Base-by-base conservation (phyloP, 257 asterid species). In the Capsicum chinense region DNA sequence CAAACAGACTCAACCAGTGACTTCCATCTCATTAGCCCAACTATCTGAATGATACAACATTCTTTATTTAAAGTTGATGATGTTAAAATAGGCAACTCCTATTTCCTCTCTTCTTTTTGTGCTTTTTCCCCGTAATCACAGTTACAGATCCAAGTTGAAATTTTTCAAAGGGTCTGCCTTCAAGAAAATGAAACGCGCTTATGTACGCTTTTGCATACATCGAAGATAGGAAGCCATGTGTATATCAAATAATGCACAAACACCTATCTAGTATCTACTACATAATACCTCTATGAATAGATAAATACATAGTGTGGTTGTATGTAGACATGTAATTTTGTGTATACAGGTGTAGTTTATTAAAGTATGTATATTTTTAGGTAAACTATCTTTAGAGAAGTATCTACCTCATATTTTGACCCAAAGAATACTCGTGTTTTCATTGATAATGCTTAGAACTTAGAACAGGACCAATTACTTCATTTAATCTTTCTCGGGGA, bases 201-300 rank as follows among this genome's bases (percentile, higher is more conserved):
- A 56, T 69, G 33, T 69, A 42, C 0, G 0, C 79, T 69, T 69
- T 69, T 69, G 56, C 33, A 47, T 9, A 69, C 79, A 69, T 39
- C 16, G 52, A 69, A 69, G 56, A 69, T 69, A 26, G 56, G 79
- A 42, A 69, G 19, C 35, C 79, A 69, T 69, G 79, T 69, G 56
- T 5, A 69, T 16, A 69, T 4, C 11, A 42, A 54, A 69, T 16
- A 42, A 39, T 69, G 39, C 56, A 69, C 79, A 39, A 69, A 69
- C 48, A 66, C 48, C 19, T 66, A 66, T 66, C 74, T 26, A 33
- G 35, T 11, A 35, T 35, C 6, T 42, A 42, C 0, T 0, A 66
- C 48, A 33, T 66, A 66, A 66, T 66, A 35, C 48, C 11, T 13
- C 5, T 66, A 66, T 35, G 48, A 35, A 35, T 35, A 66, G 48